phyloP scores from a whole-genome alignment of 2,329 filamentous ascomycete species.

The Fonsecaea erecta region DNA sequence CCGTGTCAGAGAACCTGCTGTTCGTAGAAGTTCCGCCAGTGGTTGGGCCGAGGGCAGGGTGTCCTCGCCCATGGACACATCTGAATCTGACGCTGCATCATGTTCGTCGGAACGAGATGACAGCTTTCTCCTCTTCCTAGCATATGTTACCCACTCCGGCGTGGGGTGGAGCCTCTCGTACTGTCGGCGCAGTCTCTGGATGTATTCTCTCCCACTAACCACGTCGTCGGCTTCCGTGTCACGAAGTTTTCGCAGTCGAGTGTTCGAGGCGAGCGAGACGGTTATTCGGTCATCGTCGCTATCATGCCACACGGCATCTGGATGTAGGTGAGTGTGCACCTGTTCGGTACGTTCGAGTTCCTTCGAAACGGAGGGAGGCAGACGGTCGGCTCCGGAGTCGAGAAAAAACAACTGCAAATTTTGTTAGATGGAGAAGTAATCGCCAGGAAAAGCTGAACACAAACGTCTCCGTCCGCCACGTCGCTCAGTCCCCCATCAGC shows the following conservation, averaged over 20 bases:
- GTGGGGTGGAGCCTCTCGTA: conserved; percentile 66
- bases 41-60: conserved; percentile 72
- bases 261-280: conserved; percentile 77
- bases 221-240: conserved; percentile 81
- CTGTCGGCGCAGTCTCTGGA: conserved; percentile 76
- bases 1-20: conserved; percentile 68
- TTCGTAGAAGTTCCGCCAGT: conserved; percentile 77
- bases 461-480: conserved; percentile 73
- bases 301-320: conserved; percentile 78
- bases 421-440: conserved; percentile 1
- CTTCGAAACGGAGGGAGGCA: conserved; percentile 40
- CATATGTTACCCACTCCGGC: conserved; percentile 62
- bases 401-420: conserved; percentile 72
- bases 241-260: conserved; percentile 80
- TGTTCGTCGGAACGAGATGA: conserved; percentile 43
- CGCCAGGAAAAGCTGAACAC: conserved; percentile 36
- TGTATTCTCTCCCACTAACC: conserved; percentile 84
- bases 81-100: conserved; percentile 57
- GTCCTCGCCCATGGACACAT: conserved; percentile 53
- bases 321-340: conserved; percentile 8
- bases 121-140: conserved; percentile 34
- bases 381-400: conserved; percentile 65
- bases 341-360: conserved; percentile 47
- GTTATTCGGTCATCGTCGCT: conserved; percentile 90
- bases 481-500: conserved; percentile 63